phyloP scores from a whole-genome alignment of 352 stramenopile species.

The Salisapilia sapeloensis region DNA sequence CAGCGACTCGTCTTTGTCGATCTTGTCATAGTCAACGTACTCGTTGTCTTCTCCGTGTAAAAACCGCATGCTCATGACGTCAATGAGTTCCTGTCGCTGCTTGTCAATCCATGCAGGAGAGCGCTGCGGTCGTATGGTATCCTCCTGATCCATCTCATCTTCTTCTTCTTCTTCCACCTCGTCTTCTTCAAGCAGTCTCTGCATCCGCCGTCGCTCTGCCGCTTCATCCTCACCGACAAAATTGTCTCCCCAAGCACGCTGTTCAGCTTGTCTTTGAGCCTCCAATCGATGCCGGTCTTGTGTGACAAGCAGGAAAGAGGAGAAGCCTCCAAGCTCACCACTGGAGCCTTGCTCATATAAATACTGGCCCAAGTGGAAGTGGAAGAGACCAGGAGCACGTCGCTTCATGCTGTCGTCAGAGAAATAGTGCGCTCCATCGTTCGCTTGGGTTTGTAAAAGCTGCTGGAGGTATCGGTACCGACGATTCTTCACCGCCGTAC shows the following conservation, averaged over 20 bases:
- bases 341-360: conserved; percentile 3
- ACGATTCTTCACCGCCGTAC: conserved; percentile 40
- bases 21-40: conserved; percentile 43
- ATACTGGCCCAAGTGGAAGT: conserved; percentile 72
- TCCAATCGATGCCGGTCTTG: conserved; percentile 57
- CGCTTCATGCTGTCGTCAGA: conserved; percentile 71
- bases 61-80: conserved; percentile 60
- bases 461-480: conserved; percentile 55
- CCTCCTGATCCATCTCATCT: conserved; percentile 7
- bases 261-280: conserved; percentile 28
- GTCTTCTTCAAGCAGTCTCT: conserved; percentile 14
- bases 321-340: conserved; percentile 9
- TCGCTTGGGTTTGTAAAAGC: conserved; percentile 12
- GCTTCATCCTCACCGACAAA: conserved; percentile 19
- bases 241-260: conserved; percentile 25
- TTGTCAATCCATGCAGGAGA: conserved; percentile 20
- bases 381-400: conserved; percentile 60
- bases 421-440: conserved; percentile 27
- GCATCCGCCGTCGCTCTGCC: conserved; percentile 13
- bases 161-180: conserved; percentile 25
- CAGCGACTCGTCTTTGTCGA: conserved; percentile 38
- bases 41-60: conserved; percentile 37
- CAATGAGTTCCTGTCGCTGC: conserved; percentile 38
- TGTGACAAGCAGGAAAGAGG: conserved; percentile 50
- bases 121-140: background rate